Evolutionary conservation across 1,284 basidiomycete genomes (phyloP), one percentile per base, ranked within the genome.

Genomic region (Tylopilus orsonianus): DNA sequence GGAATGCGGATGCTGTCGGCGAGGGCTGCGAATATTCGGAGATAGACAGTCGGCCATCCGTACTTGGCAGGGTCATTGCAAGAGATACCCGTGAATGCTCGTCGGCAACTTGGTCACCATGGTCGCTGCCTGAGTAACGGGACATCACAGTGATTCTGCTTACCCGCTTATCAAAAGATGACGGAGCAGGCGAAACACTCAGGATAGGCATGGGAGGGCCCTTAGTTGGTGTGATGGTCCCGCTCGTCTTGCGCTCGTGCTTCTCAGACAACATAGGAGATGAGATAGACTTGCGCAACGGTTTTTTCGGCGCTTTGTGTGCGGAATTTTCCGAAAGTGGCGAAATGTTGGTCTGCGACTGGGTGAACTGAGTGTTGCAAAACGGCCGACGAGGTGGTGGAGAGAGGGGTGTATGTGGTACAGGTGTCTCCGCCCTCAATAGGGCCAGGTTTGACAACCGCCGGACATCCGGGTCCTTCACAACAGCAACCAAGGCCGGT

Each of bases 1-100:
- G 78, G 67, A 89, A 88, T 12, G 82, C 83, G 20, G 85, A 87
- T 13, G 75, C 79, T 1, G 85, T 84, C 1, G 86, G 86, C 4
- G 85, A 88, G 4, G 76, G 69, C 42, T 71, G 69, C 13, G 73
- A 72, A 60, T 82, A 81, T 44, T 81, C 77, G 7, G 81, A 83
- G 24, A 80, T 56, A 16, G 83, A 83, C 12, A 69, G 72, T 29
- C 71, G 65, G 26, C 62, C 71, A 52, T 56, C 64, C 47, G 56
- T 66, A 44, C 57, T 64, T 18, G 49, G 54, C 8, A 66, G 34
- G 32, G 64, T 66, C 32, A 70, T 49, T 24, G 67, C 59, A 40
- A 75, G 37, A 12, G 75, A 73, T 44, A 66, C 56, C 26, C 72
- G 59, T 5, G 32, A 49, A 26, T 48, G 56, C 10, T 64, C 58